These are phyloP conservation scores for Juglanconis sp. DNA, from an alignment of 2,329 filamentous ascomycete species.

Conservation along the genomic window DNA sequence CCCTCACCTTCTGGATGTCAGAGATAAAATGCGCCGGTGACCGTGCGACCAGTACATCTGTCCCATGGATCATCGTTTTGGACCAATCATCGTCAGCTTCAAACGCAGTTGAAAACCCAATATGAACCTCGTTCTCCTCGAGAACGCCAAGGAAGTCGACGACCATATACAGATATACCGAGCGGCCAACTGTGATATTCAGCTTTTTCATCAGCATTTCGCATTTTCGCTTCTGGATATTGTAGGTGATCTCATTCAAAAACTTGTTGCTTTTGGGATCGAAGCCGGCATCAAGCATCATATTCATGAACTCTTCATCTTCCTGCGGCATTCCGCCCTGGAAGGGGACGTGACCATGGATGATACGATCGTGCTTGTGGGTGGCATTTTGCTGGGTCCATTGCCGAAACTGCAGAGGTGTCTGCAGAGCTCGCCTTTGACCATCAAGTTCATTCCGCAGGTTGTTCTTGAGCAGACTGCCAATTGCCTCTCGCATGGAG, in stretches of 20 bases:
- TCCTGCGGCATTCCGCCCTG: conserved; percentile 48
- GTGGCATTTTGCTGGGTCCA: conserved; percentile 48
- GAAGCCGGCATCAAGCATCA: conserved; percentile 61
- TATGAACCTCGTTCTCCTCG: conserved; percentile 62
- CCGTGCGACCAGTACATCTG: conserved; percentile 64
- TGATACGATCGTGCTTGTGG: conserved; percentile 34
- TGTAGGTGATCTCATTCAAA: conserved; percentile 45
- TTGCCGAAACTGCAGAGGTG: conserved; percentile 47
- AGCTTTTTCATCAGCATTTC: conserved; percentile 52
- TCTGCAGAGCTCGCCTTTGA: conserved; percentile 48
- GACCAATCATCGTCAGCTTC: conserved; percentile 51
- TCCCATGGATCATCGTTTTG: conserved; percentile 51
- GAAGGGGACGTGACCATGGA: conserved; percentile 39
- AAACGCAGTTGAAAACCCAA: conserved; percentile 68
- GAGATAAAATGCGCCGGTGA: conserved; percentile 67
- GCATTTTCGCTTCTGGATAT: conserved; percentile 50
- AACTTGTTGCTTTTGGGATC: conserved; percentile 44
- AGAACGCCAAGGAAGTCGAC: conserved; percentile 63
- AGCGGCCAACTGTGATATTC: conserved; percentile 58
- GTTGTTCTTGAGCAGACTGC: conserved; percentile 44
- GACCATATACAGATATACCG: conserved; percentile 63
- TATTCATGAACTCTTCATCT: conserved; percentile 49
- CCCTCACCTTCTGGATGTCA: conserved; percentile 68
- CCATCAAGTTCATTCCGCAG: conserved; percentile 51
- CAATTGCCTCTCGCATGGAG: conserved; percentile 47